Conservation (phyloP, 345 rosid genomes). For the Microthlaspi erraticum region DNA sequence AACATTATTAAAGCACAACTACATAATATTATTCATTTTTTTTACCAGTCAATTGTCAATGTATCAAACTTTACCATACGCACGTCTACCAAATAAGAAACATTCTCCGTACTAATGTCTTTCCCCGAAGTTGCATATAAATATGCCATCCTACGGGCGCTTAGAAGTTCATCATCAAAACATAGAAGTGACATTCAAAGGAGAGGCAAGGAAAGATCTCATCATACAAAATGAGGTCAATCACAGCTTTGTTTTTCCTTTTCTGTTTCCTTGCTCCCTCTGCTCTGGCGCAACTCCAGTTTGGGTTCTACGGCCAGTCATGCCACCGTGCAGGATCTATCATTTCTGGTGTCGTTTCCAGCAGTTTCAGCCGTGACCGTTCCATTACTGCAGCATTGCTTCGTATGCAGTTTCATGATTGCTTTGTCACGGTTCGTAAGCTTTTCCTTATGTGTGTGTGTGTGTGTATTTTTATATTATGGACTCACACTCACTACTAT, state of each 20-base stretch:
- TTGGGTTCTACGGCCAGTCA: constrained; percentile 56
- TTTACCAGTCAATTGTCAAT: constrained; percentile 9
- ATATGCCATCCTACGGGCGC: constrained; percentile 2
- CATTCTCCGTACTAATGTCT: constrained; percentile 13
- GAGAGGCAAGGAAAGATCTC: neutral
- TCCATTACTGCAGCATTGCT: constrained; percentile 68
- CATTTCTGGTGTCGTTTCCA: constrained; percentile 47
- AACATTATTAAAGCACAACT: neutral
- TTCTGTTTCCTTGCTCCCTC: constrained; percentile 42
- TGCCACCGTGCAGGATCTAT: constrained; percentile 72
- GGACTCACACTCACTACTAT: neutral
- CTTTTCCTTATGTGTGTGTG: constrained; percentile 29
- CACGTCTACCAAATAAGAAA: constrained; percentile 26
- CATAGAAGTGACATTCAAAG: neutral
- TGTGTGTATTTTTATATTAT: neutral
- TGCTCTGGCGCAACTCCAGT: constrained; percentile 52
- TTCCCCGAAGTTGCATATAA: constrained; percentile 16
- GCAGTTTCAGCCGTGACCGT: constrained; percentile 47
- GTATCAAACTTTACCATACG: neutral
- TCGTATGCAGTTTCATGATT: constrained; percentile 89
- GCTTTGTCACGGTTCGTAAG: constrained; percentile 65
- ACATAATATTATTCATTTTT: neutral
- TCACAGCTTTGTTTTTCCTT: constrained; percentile 37
- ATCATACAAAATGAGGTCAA: constrained; percentile 22
- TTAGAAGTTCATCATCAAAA: constrained; percentile 7